Conservation (phyloP, 768 basidiomycete species). For the Amanita pseudoporphyria region DNA sequence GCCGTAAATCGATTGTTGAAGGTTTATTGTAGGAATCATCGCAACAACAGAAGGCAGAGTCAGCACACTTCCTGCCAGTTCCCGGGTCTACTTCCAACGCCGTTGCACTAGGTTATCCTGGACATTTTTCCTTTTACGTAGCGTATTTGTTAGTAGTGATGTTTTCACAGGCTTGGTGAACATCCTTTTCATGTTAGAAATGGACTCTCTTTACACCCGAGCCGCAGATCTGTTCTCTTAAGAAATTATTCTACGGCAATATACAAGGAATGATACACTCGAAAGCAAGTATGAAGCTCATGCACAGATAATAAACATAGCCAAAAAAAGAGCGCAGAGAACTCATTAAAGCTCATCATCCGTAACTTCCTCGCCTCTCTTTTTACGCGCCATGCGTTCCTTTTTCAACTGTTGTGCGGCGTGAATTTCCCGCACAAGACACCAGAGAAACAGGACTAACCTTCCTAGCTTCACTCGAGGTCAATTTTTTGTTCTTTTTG, state of each 20-base stretch:
- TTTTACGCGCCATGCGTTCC: constrained; percentile 87
- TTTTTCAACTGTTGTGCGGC: constrained; percentile 58
- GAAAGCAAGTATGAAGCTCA: background rate
- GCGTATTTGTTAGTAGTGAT: background rate
- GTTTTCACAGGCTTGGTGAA: background rate
- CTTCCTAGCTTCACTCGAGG: constrained; percentile 77
- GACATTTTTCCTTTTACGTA: background rate
- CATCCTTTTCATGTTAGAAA: background rate
- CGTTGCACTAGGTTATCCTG: background rate
- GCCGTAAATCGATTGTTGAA: background rate
- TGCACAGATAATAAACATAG: constrained; percentile 5
- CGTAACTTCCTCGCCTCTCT: constrained; percentile 73
- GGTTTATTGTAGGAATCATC: constrained; percentile 39
- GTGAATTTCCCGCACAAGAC: background rate
- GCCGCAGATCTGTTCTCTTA: background rate
- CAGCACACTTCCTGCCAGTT: constrained; percentile 49
- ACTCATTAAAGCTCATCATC: constrained; percentile 51
- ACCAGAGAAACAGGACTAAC: constrained; percentile 19
- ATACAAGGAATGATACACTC: background rate
- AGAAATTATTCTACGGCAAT: background rate
- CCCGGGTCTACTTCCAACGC: constrained; percentile 27
- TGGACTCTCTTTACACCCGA: background rate
- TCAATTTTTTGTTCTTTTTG: constrained; percentile 84
- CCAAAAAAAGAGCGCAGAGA: constrained; percentile 2
- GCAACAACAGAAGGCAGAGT: constrained; percentile 41